These are phyloP conservation scores for Meripilus lineatus DNA, from an alignment of 1,284 basidiomycete species.

Conservation along the genomic window DNA sequence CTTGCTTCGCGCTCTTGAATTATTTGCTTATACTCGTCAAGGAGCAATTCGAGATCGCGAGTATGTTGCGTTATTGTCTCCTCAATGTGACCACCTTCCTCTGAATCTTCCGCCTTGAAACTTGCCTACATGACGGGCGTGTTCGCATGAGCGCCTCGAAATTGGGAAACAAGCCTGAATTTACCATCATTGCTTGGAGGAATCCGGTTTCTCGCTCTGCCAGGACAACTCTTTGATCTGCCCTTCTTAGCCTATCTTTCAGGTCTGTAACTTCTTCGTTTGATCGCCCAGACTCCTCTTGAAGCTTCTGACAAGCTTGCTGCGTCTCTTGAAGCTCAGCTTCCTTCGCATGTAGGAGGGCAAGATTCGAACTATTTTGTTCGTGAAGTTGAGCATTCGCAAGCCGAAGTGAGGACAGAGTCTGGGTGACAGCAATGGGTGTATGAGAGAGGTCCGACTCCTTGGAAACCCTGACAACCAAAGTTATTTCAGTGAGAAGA, in stretches of 20 bases:
- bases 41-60: constrained; percentile 51
- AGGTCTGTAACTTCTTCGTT: constrained; percentile 31
- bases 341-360: constrained; percentile 46
- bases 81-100: constrained; percentile 26
- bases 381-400: constrained; percentile 58
- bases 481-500: constrained; percentile 1
- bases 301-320: constrained; percentile 30
- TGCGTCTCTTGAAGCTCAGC: constrained; percentile 40
- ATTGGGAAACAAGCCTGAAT: constrained; percentile 20
- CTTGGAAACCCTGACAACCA: constrained; percentile 34
- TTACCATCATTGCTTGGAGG: constrained; percentile 56
- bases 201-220: constrained; percentile 59
- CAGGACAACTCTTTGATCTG: constrained; percentile 41
- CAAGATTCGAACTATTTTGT: constrained; percentile 52
- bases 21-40: constrained; percentile 48
- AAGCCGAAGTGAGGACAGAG: constrained; percentile 52
- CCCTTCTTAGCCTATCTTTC: constrained; percentile 39
- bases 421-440: constrained; percentile 48
- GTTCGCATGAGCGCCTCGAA: neutral
- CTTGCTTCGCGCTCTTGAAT: constrained; percentile 43
- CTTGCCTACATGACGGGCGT: no score
- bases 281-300: no score
- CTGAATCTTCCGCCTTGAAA: constrained; percentile 50
- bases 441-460: constrained; percentile 37
- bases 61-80: constrained; percentile 39